Evolutionary conservation across 176 grass and related monocot genomes (phyloP).

Genomic region (Oryza glumipatula): DNA sequence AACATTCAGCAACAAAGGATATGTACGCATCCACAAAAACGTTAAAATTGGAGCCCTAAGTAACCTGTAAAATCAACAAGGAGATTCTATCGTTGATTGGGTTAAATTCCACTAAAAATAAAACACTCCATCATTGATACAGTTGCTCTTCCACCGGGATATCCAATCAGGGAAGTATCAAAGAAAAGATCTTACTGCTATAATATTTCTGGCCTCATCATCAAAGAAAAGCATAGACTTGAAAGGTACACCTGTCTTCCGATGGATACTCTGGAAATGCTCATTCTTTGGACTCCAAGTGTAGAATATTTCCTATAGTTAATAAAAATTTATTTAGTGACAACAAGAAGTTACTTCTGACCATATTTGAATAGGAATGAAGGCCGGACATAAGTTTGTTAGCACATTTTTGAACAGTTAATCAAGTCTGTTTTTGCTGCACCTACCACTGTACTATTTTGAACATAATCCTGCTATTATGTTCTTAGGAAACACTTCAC

Average conservation of each 20-base stretch:
- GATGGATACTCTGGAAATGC: slow-evolving; percentile 19
- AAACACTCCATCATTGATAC: neutral
- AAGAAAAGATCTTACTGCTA: slow-evolving; percentile 19
- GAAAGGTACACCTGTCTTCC: slow-evolving; percentile 14
- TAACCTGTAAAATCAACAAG: neutral
- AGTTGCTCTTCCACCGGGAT: neutral
- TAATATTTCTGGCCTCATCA: slow-evolving; percentile 14
- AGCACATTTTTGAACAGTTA: neutral
- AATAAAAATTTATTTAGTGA: neutral
- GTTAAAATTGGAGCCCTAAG: neutral
- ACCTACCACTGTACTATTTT: neutral
- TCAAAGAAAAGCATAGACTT: slow-evolving; percentile 30
- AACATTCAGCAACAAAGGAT: neutral
- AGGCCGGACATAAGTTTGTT: neutral
- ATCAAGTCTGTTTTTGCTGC: neutral
- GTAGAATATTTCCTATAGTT: slow-evolving; percentile 21
- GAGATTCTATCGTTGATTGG: neutral
- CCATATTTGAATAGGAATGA: too few species aligned
- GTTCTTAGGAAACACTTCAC: neutral
- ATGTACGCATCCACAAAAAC: neutral
- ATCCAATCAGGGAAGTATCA: neutral
- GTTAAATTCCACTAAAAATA: neutral
- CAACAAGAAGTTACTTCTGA: neutral
- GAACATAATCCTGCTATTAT: neutral
- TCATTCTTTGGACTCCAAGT: slow-evolving; percentile 14